phyloP scores from a whole-genome alignment of 352 stramenopile genomes.

The Pythium dissimile region DNA sequence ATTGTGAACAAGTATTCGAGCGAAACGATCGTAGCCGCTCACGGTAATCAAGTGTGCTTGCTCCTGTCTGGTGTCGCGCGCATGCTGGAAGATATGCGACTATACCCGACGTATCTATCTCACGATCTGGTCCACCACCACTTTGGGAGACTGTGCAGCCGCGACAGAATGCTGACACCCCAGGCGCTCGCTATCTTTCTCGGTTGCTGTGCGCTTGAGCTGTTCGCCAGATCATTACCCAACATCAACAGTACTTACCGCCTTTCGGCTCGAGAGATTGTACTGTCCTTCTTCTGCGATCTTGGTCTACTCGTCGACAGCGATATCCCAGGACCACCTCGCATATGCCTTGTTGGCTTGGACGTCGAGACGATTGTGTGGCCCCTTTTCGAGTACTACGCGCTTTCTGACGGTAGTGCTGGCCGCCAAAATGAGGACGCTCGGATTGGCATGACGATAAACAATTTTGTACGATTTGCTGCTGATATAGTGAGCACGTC shows the following conservation, averaged over 20 bases:
- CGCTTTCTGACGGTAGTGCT: conserved; percentile 15
- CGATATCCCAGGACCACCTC: conserved; percentile 27
- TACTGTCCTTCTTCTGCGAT: conserved; percentile 68
- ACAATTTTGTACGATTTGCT: conserved; percentile 61
- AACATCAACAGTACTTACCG: conserved; percentile 13
- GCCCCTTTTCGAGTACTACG: conserved; percentile 82
- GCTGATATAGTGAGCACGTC: conserved; percentile 50
- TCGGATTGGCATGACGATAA: conserved; percentile 44
- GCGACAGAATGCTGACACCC: conserved; percentile 33
- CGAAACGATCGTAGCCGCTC: conserved; percentile 32
- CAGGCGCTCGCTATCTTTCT: conserved; percentile 56
- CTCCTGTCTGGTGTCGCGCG: conserved; percentile 30
- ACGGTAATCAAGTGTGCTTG: conserved; percentile 51
- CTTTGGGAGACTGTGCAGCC: conserved; percentile 40
- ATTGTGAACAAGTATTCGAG: conserved; percentile 53
- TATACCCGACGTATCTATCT: conserved; percentile 52
- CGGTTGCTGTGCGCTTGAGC: conserved; percentile 53
- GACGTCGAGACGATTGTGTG: conserved; percentile 71
- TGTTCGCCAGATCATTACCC: conserved; percentile 36
- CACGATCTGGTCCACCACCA: conserved; percentile 40
- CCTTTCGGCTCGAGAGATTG: conserved; percentile 59
- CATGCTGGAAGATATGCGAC: conserved; percentile 62
- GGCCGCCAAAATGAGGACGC: conserved; percentile 20
- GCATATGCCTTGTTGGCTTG: conserved; percentile 60
- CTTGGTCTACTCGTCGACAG: conserved; percentile 49